Evolutionary conservation across 164 flowering plant species (phyloP), one percentile per base, ranked within the genome.

Genomic region (Macadamia tetraphylla): DNA sequence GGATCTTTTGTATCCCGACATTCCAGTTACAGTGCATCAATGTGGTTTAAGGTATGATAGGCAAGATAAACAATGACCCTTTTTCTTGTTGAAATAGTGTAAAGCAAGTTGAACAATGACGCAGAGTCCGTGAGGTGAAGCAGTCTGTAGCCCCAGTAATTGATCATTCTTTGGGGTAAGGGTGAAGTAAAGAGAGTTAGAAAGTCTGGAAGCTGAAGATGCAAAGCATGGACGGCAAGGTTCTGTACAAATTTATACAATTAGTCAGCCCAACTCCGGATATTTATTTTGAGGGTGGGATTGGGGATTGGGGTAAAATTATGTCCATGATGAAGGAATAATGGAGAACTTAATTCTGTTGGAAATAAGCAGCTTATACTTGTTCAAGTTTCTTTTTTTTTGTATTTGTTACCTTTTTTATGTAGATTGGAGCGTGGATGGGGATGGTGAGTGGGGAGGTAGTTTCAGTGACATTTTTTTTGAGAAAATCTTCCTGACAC

Each of bases 201-300:
- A 23, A 23, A 62, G 53, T 30, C 31, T 67, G 73, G 72, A 67
- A 75, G 58, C 43, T 62, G 65, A n/a, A 67, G 29, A 67, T 46
- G 9, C 13, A 35, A 29, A 23, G 46, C 49, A 15, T 29, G 32
- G 49, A 69, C 52, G 71, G 70, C 71, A 74, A 77, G 74, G 70
- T 73, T 65, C 64, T 84, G 81, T 81, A 76, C 73, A 80, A 81
- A 81, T 64, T 70, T 46, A 77, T 71, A 79, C 66, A 66, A 70
- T 70, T 35, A 62, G 70, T 63, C 60, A 64, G 70, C 29, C 43
- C 66, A 60, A 71, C 65, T 44, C 66, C 66, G 9, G 80, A 79
- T 79, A 77, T 62, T 75, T 76, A 79, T 58, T 15, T 74, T 69
- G 83, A 69, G 72, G 73, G 64, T 58, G 62, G 71, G 59, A 58